Base-by-base conservation (phyloP, 495 filamentous ascomycete species). In the Usnea hakonensis region DNA sequence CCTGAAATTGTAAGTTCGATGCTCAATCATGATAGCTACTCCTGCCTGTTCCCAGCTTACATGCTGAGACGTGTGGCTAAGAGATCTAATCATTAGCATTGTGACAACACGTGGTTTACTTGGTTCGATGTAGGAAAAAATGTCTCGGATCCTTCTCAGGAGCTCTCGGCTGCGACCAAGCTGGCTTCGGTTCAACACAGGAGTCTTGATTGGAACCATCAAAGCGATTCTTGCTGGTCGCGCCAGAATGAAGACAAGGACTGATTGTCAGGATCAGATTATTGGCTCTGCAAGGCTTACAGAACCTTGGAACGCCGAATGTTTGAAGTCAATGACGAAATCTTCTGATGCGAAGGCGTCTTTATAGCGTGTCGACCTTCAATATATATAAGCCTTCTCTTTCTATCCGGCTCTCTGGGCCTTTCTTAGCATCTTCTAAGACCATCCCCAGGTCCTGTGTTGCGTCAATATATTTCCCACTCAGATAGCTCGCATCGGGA, bases 361-460 rank as follows among this genome's bases (percentile, higher is more conserved):
- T 14, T 68, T 57, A 71, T 36, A 70, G 53, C 48, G 65, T 67
- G 48, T 70, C 63, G 33, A 70, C 57, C 36, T 70, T 71, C 63
- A 71, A 60, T 8, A 35, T 58, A 56, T 71, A 70, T 50, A 69
- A 52, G 23, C 57, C 63, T 30, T 70, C 65, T 52, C 53, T 61
- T 55, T 64, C 63, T 33, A 67, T 64, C 54, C 64, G 64, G 40
- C 60, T 63, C 13, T 63, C 55, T 6, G 55, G 23, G 48, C 65
- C 65, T 36, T 68, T 67, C 58, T 60, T 67, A 55, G 64, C 58
- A 30, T 64, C 64, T 36, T 35, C 23, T 10, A 71, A 53, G n/a
- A 71, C 30, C 53, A 68, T 60, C 6, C 63, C 71, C 57, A 73
- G 38, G 54, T 73, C 70, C 55, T 69, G 61, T 26, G 65, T 61